Evolutionary conservation across 1,284 basidiomycete species (phyloP).

Genomic region (Trametes pubescens): DNA sequence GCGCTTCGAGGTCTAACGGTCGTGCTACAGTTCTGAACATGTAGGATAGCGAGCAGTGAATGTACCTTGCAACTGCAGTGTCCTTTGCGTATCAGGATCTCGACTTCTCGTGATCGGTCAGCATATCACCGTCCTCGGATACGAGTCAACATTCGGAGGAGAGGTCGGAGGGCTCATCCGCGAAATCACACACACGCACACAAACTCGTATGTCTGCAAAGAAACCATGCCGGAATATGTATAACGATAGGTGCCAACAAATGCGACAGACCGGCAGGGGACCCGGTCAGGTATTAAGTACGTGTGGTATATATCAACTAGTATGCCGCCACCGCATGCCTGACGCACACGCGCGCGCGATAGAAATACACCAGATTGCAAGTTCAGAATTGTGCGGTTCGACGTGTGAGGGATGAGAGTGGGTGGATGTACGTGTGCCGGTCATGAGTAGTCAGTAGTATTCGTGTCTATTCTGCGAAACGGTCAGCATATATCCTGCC

Average conservation of each 20-base stretch:
- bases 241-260: constrained; percentile 10
- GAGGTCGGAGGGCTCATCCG: no score
- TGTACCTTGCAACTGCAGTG: no score
- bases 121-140: no score
- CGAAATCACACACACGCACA: not conserved
- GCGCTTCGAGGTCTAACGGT: no score
- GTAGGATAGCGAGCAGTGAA: no score
- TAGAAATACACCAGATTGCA: constrained; percentile 2
- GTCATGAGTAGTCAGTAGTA: constrained; percentile 1
- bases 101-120: no score
- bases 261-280: not conserved
- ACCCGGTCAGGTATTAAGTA: not conserved
- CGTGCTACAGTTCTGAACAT: no score
- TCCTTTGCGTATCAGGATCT: no score
- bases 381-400: not conserved
- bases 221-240: constrained; percentile 1
- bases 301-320: constrained; percentile 1
- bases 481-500: not conserved
- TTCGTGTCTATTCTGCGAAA: not conserved
- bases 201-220: not conserved
- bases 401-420: not conserved
- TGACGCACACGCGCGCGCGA: not conserved
- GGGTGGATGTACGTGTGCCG: not conserved
- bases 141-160: no score
- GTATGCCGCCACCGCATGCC: not conserved